Base-by-base conservation (phyloP, 257 asterid genomes). In the Solanum bulbocastanum region DNA sequence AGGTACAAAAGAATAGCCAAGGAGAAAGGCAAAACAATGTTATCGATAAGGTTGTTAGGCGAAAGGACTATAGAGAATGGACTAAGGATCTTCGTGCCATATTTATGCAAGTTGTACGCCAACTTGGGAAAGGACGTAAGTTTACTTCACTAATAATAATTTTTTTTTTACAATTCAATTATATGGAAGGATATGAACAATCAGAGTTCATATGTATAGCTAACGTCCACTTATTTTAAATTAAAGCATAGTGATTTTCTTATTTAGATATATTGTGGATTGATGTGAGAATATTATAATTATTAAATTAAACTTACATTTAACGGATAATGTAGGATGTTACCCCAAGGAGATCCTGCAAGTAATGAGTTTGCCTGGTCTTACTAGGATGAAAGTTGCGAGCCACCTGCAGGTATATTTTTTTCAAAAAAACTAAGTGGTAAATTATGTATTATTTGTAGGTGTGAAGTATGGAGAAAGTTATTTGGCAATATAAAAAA, bases 91-190 rank as follows among this genome's bases (percentile, higher is more conserved):
- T 90, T 27, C 92, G 89, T 52, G 44, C 35, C 0, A 82, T 65
- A 32, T 90, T 90, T 79, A 85, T 85, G 86, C 35, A 71, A 8
- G 92, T 46, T 60, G 88, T 89, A 1, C 4, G 10, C 8, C 66
- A 89, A 52, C 92, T 90, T 46, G 92, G 92, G 32, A 90, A 90
- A 71, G 92, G 91, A 85, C 83, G 92, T 90, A 90, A 12, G 91
- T n/a, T 36, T 74, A 74, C 10, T 74, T 22, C 33, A 74, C 83
- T 52, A 18, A 18, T 36, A 14, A 32, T 35, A 72, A 16, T 18
- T 9, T 9, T 8, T 6, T 33, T 11, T 15, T 3, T 6, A 71
- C 3, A 32, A 15, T 71, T 15, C 6, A 32, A 32, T 30, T 30
- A 69, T 30, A 69, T 69, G 5, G 5, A 69, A 30, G 5, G 1